Base-by-base conservation (phyloP, 495 filamentous ascomycete genomes). In the Platismatia glauca region DNA sequence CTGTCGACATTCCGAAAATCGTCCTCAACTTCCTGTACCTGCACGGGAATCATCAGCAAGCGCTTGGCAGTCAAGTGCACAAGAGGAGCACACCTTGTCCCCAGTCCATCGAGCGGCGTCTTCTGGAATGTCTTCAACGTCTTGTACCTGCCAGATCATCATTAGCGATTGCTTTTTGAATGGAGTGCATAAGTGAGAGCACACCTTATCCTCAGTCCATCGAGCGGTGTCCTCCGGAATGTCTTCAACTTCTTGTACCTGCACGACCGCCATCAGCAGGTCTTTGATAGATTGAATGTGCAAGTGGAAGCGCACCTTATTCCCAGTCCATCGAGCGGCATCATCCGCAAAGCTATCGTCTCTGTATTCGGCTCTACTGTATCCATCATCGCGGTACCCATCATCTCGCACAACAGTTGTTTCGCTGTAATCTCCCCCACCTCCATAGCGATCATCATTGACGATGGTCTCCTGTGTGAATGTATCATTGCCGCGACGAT, bases 101-200 rank as follows among this genome's bases (percentile, higher is more conserved):
- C 48, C 48, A 31, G 48, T 24, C 48, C 48, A 52, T 52, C 48
- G 48, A 18, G 48, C 48, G 48, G 48, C 48, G 24, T 52, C 48
- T 2, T 52, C 48, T 27, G 48, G 48, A 52, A 52, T 8, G 27
- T 52, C 48, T 52, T 52, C 48, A 52, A 52, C 48, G 29, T 52
- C 48, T 31, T 52, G 24, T 31, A 52, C 48, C 48, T 52, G 16
- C 2, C 29, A 2, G 22, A 18, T 4, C 29, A 52, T 9, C 48
- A 52, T 52, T 27, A 52, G 48, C 48, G 31, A 27, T 5, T 50
- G 27, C 24, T 29, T 31, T 11, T 3, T 18, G 16, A 7, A 24
- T 4, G 7, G 12, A 7, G 24, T 18, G 46, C 46, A 29, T 18
- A 50, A 13, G 7, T 24, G 7, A 5, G 8, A 46, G 46, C 46